These are phyloP conservation scores for Candida pseudofarinosa DNA, from an alignment of 805 yeast genomes.

Conservation along the genomic window DNA sequence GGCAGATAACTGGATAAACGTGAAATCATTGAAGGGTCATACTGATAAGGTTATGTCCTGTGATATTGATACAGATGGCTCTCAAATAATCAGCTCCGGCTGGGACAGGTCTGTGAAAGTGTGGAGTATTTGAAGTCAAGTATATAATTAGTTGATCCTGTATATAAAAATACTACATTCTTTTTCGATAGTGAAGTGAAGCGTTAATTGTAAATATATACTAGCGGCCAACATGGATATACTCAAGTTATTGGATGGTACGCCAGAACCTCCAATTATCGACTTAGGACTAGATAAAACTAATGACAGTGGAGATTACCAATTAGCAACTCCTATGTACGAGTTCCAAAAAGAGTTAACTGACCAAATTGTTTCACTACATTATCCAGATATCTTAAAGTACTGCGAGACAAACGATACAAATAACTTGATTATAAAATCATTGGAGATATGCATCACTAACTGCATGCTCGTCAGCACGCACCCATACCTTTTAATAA, in stretches of 20 bases:
- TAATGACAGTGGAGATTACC: constrained; percentile 58
- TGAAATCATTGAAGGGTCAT: constrained; percentile 50
- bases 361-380: constrained; percentile 87
- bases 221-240: constrained; percentile 63
- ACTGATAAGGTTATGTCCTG: constrained; percentile 70
- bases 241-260: constrained; percentile 69
- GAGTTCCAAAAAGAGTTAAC: constrained; percentile 85
- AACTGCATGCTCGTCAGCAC: constrained; percentile 79
- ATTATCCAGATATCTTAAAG: constrained; percentile 84
- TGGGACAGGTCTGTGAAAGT: constrained; percentile 81
- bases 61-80: constrained; percentile 46
- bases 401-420: constrained; percentile 65
- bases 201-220: neutral
- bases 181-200: neutral
- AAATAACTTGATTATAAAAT: constrained; percentile 58
- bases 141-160: neutral
- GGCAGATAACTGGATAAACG: constrained; percentile 64
- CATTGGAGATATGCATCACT: constrained; percentile 67
- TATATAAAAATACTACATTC: too few relatives aligned
- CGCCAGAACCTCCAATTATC: constrained; percentile 78
- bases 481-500: constrained; percentile 83
- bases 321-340: constrained; percentile 77
- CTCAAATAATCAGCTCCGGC: constrained; percentile 57
- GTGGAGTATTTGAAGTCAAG: constrained; percentile 37
- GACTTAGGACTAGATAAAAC: constrained; percentile 47